These are phyloP conservation scores for Epichloe elymi DNA, from an alignment of 2,329 filamentous ascomycete genomes.

Conservation along the genomic window DNA sequence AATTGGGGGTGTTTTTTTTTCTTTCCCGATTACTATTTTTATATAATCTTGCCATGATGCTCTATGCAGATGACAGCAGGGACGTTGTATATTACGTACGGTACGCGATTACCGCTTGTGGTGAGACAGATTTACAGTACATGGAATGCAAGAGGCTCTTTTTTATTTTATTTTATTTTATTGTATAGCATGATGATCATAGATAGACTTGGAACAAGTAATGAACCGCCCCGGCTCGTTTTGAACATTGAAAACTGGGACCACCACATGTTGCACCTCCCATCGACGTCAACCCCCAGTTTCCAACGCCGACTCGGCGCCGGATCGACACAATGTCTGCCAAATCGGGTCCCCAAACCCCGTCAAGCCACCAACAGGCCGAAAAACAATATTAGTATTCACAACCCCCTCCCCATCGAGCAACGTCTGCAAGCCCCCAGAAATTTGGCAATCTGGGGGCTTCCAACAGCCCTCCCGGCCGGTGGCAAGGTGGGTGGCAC, in stretches of 20 bases:
- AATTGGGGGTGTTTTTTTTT: background rate
- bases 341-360: no score
- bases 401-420: no score
- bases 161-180: background rate
- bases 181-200: slow-evolving; percentile 5
- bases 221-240: background rate
- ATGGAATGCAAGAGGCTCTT: background rate
- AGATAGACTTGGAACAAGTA: background rate
- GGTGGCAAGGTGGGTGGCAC: no score
- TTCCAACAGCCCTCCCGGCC: no score
- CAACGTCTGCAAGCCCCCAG: no score
- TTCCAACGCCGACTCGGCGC: no score
- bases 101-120: background rate
- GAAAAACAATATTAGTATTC: no score
- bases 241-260: background rate
- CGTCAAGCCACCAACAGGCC: no score
- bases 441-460: no score
- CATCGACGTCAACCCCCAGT: no score
- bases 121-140: background rate
- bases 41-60: slow-evolving; percentile 4
- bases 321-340: no score
- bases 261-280: background rate
- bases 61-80: background rate
- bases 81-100: slow-evolving; percentile 5
- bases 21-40: background rate